Percentiles rank a stretch among this genome's conserved stretches.
phyloP scores from a whole-genome alignment of 2,329 filamentous ascomycete species.

The Drechslera avenae region DNA sequence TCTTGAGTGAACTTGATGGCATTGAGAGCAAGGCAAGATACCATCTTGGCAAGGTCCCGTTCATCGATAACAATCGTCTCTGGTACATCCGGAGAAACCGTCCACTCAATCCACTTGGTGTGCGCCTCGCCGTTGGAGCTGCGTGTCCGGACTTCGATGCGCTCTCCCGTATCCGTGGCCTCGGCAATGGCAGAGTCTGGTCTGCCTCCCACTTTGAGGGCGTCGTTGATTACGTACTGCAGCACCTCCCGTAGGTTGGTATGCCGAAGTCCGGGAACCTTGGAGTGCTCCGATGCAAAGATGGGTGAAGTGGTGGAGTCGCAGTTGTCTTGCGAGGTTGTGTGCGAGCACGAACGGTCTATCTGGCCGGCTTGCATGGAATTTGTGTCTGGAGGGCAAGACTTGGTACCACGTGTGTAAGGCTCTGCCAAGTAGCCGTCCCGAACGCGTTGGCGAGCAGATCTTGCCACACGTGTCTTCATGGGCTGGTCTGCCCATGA shows the following conservation, averaged over 20 bases:
- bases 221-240: conserved; percentile 59
- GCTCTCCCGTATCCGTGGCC: conserved; percentile 55
- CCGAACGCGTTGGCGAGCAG: conserved; percentile 33
- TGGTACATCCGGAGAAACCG: conserved; percentile 57
- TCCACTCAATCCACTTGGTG: conserved; percentile 57
- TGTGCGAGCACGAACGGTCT: conserved; percentile 32
- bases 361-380: conserved; percentile 21
- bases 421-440: conserved; percentile 41
- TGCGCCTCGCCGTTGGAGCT: conserved; percentile 52
- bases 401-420: conserved; percentile 21
- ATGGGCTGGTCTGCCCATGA: conserved; percentile 30
- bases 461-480: conserved; percentile 33
- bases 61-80: conserved; percentile 64
- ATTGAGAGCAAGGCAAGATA: conserved; percentile 68
- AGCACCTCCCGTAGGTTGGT: conserved; percentile 56
- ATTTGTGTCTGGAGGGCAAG: conserved; percentile 19
- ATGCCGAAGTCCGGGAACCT: conserved; percentile 55
- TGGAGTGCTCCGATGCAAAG: conserved; percentile 48
- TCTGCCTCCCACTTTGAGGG: conserved; percentile 58
- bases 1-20: conserved; percentile 73
- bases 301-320: conserved; percentile 38
- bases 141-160: conserved; percentile 55
- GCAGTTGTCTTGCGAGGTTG: conserved; percentile 26
- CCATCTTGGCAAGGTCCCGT: conserved; percentile 66
- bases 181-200: conserved; percentile 58